These are phyloP conservation scores for Yamadazyma sp. DNA, from an alignment of 805 yeast genomes.

Conservation along the genomic window DNA sequence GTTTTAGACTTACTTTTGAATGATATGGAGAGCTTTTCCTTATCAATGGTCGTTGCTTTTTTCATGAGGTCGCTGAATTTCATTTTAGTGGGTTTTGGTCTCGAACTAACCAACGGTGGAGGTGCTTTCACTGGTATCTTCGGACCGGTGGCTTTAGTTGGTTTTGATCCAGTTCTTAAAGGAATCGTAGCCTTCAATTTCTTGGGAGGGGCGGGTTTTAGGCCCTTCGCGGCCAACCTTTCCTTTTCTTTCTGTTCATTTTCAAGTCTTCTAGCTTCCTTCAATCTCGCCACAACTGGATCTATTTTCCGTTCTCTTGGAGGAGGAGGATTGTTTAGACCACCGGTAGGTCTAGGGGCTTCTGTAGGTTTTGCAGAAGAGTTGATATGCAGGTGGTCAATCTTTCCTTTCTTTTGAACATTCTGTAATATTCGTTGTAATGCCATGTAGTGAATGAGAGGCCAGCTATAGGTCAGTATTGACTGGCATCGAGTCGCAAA, in stretches of 20 bases:
- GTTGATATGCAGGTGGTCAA: too few relatives aligned
- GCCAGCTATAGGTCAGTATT: too few relatives aligned
- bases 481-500: too few relatives aligned
- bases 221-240: constrained; percentile 33
- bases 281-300: constrained; percentile 69
- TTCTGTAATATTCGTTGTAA: constrained; percentile 31
- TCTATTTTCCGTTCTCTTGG: constrained; percentile 39
- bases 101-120: constrained; percentile 1
- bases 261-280: constrained; percentile 64
- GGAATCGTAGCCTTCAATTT: constrained; percentile 13
- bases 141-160: constrained; percentile 9
- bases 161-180: constrained; percentile 2
- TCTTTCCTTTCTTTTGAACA: constrained; percentile 30
- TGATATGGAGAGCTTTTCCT: constrained; percentile 36
- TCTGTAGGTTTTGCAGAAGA: too few relatives aligned
- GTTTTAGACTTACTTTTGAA: constrained; percentile 37
- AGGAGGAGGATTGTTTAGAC: neutral
- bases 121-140: too few relatives aligned
- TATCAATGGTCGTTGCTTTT: constrained; percentile 62
- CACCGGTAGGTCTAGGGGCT: neutral
- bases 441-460: constrained; percentile 25
- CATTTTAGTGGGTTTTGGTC: constrained; percentile 24
- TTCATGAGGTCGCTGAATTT: constrained; percentile 69
- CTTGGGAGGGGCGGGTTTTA: constrained; percentile 24
- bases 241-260: constrained; percentile 42